A percentile compares a stretch with the other conserved stretches of the same genome.
These are phyloP conservation scores for Fragaria ananassa DNA, from an alignment of 306 rosid species.

Conservation along the genomic window DNA sequence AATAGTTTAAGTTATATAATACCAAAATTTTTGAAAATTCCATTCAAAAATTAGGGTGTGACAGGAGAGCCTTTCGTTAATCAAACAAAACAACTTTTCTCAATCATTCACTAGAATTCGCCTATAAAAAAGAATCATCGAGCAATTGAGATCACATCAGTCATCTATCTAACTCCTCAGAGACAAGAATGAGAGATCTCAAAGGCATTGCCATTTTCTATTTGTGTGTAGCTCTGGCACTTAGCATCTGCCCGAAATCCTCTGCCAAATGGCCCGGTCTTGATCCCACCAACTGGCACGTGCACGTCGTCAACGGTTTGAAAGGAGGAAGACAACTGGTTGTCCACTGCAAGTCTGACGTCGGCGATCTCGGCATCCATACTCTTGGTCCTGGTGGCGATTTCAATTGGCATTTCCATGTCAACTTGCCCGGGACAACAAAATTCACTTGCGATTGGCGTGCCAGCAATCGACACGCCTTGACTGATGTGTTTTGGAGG, in stretches of 20 bases:
- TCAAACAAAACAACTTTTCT: no score
- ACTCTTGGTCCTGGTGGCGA: not conserved
- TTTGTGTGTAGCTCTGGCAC: not conserved
- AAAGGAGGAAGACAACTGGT: not conserved
- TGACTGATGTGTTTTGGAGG: slow-evolving; percentile 5
- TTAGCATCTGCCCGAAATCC: not conserved
- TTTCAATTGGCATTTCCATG: slow-evolving; percentile 17
- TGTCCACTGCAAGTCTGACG: slow-evolving; percentile 1
- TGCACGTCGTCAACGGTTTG: not conserved
- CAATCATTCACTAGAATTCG: not conserved
- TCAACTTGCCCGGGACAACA: slow-evolving; percentile 14
- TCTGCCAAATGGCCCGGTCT: not conserved
- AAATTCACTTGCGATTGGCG: slow-evolving; percentile 19
- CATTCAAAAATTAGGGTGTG: no score
- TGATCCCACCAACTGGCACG: not conserved
- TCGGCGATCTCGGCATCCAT: not conserved
- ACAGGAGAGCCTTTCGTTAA: no score
- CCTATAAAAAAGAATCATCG: not conserved
- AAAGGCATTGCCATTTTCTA: not conserved
- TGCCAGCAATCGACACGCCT: not conserved
- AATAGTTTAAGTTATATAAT: no score
- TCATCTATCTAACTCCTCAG: not conserved
- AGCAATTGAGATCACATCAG: not conserved
- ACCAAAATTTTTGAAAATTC: no score
- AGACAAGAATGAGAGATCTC: not conserved